Evolutionary conservation across 192 early-diverging fungal species (phyloP), one percentile per base, ranked within the genome.

Genomic region (Linnemannia exigua): DNA sequence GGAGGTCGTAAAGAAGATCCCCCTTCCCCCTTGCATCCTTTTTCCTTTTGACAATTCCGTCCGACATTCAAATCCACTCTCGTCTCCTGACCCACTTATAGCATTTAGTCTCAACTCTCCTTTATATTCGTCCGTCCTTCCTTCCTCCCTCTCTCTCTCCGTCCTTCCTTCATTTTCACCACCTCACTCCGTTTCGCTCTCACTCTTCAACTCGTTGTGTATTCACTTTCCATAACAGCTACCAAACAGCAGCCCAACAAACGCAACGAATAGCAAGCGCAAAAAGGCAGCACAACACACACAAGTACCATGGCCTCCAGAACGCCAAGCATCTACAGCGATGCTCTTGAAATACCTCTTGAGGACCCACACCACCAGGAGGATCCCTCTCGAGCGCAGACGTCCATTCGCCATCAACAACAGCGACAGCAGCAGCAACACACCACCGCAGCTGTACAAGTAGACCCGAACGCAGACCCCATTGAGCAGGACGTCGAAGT

Each of bases 251-350:
- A 28, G n/a, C n/a, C 1, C 52, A 58, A 22, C n/a, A 28, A n/a
- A 16, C 15, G 20, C 5, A n/a, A 20, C 3, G 22, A 58, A 9
- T n/a, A 58, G n/a, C 7, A 58, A 7, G 6, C 22, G 9, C 41
- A 6, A 44, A 44, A 44, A n/a, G n/a, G n/a, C 50, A 67, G 15
- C 7, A 36, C 14, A 37, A 37, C 5, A 51, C 16, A 66, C 41
- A 44, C 41, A 44, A 44, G 41, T 44, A 44, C 41, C 41, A 75
- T 70, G 67, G n/a, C 67, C 1, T 76, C 82, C 37, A 74, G 77
- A 72, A 63, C 75, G 20, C 82, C 77, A 71, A 85, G 82, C 50
- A 72, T 85, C 7, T 85, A 85, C 28, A 79, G 73, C 36, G 82
- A 85, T 33, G 82, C 82, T 31, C 77, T 79, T 35, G 82, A 85